phyloP scores from a whole-genome alignment of 805 yeast genomes.

The Cyberlindnera meyerae region DNA sequence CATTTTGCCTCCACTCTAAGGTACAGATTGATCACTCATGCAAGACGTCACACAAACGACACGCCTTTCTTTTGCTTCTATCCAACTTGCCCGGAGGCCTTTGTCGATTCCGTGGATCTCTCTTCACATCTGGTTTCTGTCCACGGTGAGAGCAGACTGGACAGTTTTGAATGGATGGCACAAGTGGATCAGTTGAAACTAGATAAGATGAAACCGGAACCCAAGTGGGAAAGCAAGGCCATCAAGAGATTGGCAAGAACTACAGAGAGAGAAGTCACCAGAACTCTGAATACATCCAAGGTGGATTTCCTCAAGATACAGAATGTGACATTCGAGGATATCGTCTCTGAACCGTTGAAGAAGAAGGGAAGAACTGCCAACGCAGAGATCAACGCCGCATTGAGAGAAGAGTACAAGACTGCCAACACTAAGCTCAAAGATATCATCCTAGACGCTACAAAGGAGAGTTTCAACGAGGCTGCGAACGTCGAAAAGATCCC shows the following conservation, averaged over 20 bases:
- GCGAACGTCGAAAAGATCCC: conserved; percentile 17
- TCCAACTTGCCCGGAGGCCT: conserved; percentile 60
- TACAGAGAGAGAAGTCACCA: conserved; percentile 10
- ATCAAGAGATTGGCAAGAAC: conserved; percentile 8
- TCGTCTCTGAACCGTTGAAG: conserved; percentile 23
- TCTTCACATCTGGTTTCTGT: conserved; percentile 58
- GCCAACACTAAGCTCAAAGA: conserved; percentile 8
- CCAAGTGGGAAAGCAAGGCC: conserved; percentile 6
- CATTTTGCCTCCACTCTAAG: conserved; percentile 44
- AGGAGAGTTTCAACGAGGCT: conserved; percentile 9
- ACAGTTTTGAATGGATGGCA: conserved; percentile 15
- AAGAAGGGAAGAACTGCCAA: conserved; percentile 26
- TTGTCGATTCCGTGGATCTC: conserved; percentile 57
- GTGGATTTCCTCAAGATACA: conserved; percentile 24
- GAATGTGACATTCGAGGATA: conserved; percentile 22
- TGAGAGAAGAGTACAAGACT: conserved; percentile 18
- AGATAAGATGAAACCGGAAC: conserved; percentile 6
- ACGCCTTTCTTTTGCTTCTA: conserved; percentile 59
- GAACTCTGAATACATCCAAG: conserved; percentile 9
- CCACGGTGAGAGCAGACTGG: conserved; percentile 31
- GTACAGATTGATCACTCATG: conserved; percentile 57
- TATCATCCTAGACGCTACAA: conserved; percentile 5
- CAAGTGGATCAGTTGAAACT: conserved; percentile 13
- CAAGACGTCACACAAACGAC: conserved; percentile 63
- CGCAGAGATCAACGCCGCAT: conserved; percentile 22